A percentile compares a stretch with the other conserved stretches of the same genome.
Evolutionary conservation across 371 early-diverging fungal genomes (phyloP).

Genomic region (Lichtheimia ramosa): DNA sequence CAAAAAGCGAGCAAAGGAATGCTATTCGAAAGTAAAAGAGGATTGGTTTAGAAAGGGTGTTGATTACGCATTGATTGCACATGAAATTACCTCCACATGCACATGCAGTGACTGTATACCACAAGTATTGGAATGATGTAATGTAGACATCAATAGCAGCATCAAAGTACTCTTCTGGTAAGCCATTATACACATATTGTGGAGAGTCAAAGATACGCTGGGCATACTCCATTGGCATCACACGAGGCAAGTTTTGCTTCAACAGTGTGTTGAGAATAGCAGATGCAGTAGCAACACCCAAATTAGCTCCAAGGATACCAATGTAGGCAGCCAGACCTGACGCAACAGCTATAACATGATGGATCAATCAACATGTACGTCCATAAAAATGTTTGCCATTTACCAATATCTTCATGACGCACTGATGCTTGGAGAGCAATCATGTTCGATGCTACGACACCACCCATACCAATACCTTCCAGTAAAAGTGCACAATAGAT

Average conservation of each 20-base stretch:
- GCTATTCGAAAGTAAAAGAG: background rate
- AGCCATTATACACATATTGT: slow-evolving; percentile 33
- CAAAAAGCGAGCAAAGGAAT: background rate
- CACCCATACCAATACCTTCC: slow-evolving; percentile 30
- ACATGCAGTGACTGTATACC: slow-evolving; percentile 17
- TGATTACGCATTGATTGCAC: too few relatives aligned
- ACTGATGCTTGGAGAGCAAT: slow-evolving; percentile 44
- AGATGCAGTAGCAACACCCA: slow-evolving; percentile 41
- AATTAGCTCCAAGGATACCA: slow-evolving; percentile 41
- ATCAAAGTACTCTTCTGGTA: slow-evolving; percentile 27
- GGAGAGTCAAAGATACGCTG: slow-evolving; percentile 22
- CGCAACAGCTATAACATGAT: slow-evolving; percentile 29
- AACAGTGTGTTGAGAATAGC: slow-evolving; percentile 34
- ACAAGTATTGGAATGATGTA: slow-evolving; percentile 23
- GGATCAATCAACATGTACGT: background rate
- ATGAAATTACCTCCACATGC: too few relatives aligned
- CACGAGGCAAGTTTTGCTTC: slow-evolving; percentile 15
- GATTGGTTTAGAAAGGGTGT: background rate
- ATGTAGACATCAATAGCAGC: slow-evolving; percentile 23
- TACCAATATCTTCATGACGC: slow-evolving; percentile 24
- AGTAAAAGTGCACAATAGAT: slow-evolving; percentile 36
- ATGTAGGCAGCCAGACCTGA: slow-evolving; percentile 40
- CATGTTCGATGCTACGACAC: slow-evolving; percentile 34
- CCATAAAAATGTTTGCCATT: background rate
- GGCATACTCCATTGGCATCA: slow-evolving; percentile 27